These are phyloP conservation scores for Vigna unguiculata DNA, from an alignment of 306 rosid species.

Conservation along the genomic window DNA sequence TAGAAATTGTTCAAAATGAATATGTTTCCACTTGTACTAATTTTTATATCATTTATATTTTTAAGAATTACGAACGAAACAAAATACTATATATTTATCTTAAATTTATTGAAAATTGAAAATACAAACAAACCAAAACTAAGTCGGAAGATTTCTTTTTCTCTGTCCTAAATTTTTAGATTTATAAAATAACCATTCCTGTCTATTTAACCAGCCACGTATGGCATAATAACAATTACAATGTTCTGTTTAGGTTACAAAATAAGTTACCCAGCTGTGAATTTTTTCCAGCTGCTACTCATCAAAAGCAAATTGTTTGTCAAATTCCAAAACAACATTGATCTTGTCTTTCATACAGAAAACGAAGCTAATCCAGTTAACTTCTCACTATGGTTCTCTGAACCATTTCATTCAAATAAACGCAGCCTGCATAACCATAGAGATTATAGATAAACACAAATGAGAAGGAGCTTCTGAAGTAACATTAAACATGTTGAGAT, in stretches of 20 bases:
- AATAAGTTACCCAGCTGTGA: not conserved
- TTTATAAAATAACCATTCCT: not conserved
- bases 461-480: not conserved
- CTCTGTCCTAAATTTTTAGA: not conserved
- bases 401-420: constrained; percentile 23
- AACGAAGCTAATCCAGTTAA: not conserved
- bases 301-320: constrained; percentile 10
- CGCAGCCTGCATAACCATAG: constrained; percentile 29
- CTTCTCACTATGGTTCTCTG: constrained; percentile 14
- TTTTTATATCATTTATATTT: no score
- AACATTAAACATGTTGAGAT: not conserved
- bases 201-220: not conserved
- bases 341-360: not conserved
- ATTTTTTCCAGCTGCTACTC: not conserved
- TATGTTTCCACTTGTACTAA: no score
- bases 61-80: no score
- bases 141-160: not conserved
- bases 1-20: not conserved
- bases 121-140: no score
- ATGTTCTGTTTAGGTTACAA: constrained; percentile 2
- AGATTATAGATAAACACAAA: not conserved
- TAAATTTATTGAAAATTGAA: not conserved
- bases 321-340: not conserved
- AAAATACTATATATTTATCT: not conserved
- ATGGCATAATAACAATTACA: not conserved